Conservation (phyloP, 1,284 basidiomycete genomes). For the Megacollybia platyphylla region DNA sequence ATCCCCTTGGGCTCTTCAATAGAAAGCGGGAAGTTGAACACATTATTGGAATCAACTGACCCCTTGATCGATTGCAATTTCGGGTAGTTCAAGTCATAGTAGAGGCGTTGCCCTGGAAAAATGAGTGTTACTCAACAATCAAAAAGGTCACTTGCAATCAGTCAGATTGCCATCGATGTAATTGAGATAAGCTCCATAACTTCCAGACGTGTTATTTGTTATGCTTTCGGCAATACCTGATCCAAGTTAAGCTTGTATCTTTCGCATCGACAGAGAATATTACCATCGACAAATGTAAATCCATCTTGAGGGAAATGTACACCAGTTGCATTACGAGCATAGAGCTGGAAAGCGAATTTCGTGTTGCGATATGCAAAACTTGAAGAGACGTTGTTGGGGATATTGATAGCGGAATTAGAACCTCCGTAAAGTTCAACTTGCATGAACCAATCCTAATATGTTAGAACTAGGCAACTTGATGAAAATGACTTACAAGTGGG, state of each 20-base stretch:
- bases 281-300: conserved; percentile 12
- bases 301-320: conserved; percentile 12
- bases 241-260: not conserved
- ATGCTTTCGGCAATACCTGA: conserved; percentile 5
- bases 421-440: conserved; percentile 15
- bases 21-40: conserved; percentile 19
- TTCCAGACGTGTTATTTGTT: conserved; percentile 4
- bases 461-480: conserved; percentile 1
- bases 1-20: conserved; percentile 8
- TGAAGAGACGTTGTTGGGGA: conserved; percentile 9
- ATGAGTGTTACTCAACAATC: not conserved
- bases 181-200: conserved; percentile 10
- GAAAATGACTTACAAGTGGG: conserved; percentile 12
- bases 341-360: conserved; percentile 15
- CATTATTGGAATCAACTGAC: conserved; percentile 16
- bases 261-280: not conserved
- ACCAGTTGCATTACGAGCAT: conserved; percentile 12
- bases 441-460: conserved; percentile 12
- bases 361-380: conserved; percentile 13
- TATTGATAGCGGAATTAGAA: conserved; percentile 12
- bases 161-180: conserved; percentile 8
- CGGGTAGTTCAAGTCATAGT: conserved; percentile 19
- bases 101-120: conserved; percentile 14
- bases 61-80: conserved; percentile 17
- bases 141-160: conserved; percentile 5